Percentiles rank a stretch among this genome's conserved stretches.
phyloP scores from a whole-genome alignment of 225 moss, liverwort and hornwort genomes.

The Thuidium tamariscinum region DNA sequence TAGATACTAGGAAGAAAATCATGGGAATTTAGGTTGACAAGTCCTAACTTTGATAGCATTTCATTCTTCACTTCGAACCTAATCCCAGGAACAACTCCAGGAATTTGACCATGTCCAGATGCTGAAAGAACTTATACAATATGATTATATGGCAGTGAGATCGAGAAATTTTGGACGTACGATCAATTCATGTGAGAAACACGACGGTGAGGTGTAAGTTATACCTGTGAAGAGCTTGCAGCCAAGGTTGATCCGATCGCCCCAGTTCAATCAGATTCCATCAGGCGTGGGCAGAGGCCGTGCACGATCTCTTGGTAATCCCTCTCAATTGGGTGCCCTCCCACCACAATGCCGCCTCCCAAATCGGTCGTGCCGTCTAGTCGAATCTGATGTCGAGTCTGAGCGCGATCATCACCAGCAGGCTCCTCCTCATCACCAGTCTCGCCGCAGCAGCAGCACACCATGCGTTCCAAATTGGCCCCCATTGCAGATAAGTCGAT shows the following conservation, averaged over 20 bases:
- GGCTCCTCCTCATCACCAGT: no score
- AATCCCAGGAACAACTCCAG: background rate
- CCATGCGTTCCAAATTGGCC: background rate
- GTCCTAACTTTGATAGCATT: background rate
- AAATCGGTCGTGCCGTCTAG: background rate
- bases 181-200: no score
- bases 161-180: no score
- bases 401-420: background rate
- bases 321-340: background rate
- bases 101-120: no score
- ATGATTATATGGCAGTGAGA: no score
- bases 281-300: background rate
- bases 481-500: background rate
- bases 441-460: background rate
- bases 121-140: no score
- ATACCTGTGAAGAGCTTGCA: background rate
- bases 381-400: background rate
- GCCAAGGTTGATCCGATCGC: background rate
- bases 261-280: background rate
- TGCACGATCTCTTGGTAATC: background rate
- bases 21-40: background rate
- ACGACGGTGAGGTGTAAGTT: background rate
- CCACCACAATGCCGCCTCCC: background rate
- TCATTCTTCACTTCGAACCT: background rate
- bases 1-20: background rate